phyloP scores from a whole-genome alignment of 169 alveolate genomes.

The Cryptosporidium felis region DNA sequence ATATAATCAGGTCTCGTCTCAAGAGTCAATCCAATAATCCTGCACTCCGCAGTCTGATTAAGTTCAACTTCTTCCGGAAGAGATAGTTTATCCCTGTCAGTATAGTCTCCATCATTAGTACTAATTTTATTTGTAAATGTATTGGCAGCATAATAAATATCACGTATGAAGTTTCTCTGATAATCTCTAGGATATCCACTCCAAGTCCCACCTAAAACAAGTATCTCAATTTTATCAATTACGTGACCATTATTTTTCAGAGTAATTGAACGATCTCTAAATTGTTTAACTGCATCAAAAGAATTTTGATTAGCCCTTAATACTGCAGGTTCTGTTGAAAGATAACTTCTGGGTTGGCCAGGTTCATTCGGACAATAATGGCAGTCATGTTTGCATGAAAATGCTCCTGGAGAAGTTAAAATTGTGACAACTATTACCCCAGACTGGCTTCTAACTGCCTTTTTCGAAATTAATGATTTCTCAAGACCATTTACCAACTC shows the following conservation, averaged over 20 bases:
- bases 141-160: constrained; percentile 93
- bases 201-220: constrained; percentile 96
- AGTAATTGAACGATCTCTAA: constrained; percentile 90
- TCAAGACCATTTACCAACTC: neutral
- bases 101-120: constrained; percentile 20
- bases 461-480: constrained; percentile 59
- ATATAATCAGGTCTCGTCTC: constrained; percentile 94
- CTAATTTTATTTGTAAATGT: constrained; percentile 80
- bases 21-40: constrained; percentile 83
- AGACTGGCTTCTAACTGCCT: constrained; percentile 87
- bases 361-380: constrained; percentile 94
- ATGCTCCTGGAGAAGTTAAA: constrained; percentile 92
- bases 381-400: constrained; percentile 92
- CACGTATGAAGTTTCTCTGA: constrained; percentile 90
- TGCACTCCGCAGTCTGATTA: constrained; percentile 77
- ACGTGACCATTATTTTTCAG: constrained; percentile 90
- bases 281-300: constrained; percentile 89
- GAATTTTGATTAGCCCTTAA: constrained; percentile 92
- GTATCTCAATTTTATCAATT: constrained; percentile 91
- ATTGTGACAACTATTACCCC: constrained; percentile 93
- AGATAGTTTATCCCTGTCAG: constrained; percentile 67
- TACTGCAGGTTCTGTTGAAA: constrained; percentile 95
- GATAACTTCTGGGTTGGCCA: constrained; percentile 93
- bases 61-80: constrained; percentile 79
- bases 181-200: constrained; percentile 88